Percentiles rank a stretch among this genome's conserved stretches.
Evolutionary conservation across 768 basidiomycete species (phyloP).

Genomic region (Glaciozyma martinii): DNA sequence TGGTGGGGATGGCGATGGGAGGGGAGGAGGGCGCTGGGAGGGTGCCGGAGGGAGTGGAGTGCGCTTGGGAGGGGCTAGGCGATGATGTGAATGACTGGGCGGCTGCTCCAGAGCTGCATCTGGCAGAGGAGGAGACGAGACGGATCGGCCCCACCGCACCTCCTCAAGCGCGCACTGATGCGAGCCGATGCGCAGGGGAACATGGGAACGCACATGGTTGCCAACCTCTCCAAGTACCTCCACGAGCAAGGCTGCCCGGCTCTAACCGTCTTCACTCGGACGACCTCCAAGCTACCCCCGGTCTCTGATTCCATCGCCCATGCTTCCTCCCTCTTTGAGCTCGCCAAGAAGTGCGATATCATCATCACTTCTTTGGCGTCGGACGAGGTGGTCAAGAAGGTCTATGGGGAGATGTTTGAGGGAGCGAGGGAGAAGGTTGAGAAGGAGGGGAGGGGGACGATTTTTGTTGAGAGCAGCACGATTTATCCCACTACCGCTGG

Average conservation of each 20-base stretch:
- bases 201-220: constrained; percentile 69
- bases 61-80: background rate
- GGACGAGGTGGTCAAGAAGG: constrained; percentile 58
- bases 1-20: background rate
- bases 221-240: constrained; percentile 60
- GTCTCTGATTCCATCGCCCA: constrained; percentile 49
- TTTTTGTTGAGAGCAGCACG: constrained; percentile 79
- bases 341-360: constrained; percentile 61
- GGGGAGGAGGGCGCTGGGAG: background rate
- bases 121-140: background rate
- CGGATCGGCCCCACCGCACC: background rate
- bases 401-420: constrained; percentile 55
- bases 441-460: constrained; percentile 45
- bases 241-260: constrained; percentile 44
- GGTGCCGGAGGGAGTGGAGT: background rate
- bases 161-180: background rate
- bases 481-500: constrained; percentile 38
- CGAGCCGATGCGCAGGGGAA: constrained; percentile 41
- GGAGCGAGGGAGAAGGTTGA: constrained; percentile 34
- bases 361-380: constrained; percentile 64
- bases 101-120: background rate
- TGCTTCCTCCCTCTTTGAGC: constrained; percentile 51
- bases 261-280: constrained; percentile 69
- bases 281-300: constrained; percentile 52
- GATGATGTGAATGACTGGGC: background rate